These are phyloP conservation scores for Aspergillus quadrilineatus DNA, from an alignment of 2,329 filamentous ascomycete species.

Conservation along the genomic window DNA sequence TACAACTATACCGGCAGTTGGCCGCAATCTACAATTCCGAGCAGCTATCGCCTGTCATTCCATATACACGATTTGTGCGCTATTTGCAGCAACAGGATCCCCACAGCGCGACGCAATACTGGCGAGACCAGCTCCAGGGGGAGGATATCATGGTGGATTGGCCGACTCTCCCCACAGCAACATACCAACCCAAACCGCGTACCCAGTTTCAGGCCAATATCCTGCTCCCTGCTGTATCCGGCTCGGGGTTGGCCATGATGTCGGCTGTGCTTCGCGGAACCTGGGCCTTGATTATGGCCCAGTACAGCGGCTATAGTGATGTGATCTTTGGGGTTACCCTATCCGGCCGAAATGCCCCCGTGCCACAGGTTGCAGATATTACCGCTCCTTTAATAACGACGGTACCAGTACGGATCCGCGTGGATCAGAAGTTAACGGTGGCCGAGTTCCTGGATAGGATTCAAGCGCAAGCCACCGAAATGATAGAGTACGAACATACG, in stretches of 20 bases:
- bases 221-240: not conserved
- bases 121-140: too few relatives aligned
- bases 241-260: not conserved
- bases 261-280: not conserved
- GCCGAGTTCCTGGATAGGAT: too few relatives aligned
- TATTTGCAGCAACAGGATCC: too few relatives aligned
- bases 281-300: not conserved
- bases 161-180: too few relatives aligned
- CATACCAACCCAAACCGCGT: too few relatives aligned
- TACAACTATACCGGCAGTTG: not conserved
- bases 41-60: not conserved
- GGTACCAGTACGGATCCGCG: not conserved
- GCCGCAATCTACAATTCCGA: not conserved
- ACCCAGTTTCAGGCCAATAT: too few relatives aligned
- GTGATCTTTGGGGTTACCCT: not conserved
- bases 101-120: too few relatives aligned
- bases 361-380: not conserved
- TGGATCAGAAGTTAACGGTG: too few relatives aligned
- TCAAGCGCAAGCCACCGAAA: too few relatives aligned
- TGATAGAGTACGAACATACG: too few relatives aligned
- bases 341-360: not conserved
- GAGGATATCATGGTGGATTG: too few relatives aligned
- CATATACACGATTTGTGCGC: not conserved
- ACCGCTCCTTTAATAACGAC: constrained; percentile 2
- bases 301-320: not conserved